Evolutionary conservation across 106 monocot species (phyloP), one percentile per base, ranked within the genome.

Genomic region (Xerophyta viscosa): DNA sequence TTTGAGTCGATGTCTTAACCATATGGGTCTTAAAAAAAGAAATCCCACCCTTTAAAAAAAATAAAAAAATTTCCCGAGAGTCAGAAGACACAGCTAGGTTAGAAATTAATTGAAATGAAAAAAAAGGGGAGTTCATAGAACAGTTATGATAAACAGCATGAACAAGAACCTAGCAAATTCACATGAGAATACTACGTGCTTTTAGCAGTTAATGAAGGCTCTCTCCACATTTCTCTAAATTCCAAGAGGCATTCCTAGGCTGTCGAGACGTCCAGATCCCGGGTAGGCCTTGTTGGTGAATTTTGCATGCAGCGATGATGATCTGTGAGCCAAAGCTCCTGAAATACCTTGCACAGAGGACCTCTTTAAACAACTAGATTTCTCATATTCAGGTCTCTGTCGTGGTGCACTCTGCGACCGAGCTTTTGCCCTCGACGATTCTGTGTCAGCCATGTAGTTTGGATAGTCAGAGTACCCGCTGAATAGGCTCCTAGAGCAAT

Each of bases 371-470:
- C 71, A 81, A 9, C 53, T 42, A 11, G 67, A 56, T 53, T 74
- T 91, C 33, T 91, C 81, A 6, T 37, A 62, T 21, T 81, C 76
- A 0, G 77, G 81, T 68, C 90, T 77, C 54, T 91, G 90, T 62
- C 46, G 84, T n/a, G 90, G 90, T 2, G 81, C 90, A 33, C 90
- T 91, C 53, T 81, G 81, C 2, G 85, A 91, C 20, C 90, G 58
- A 0, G 28, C 56, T 26, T 85, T 91, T 24, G 80, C 80, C 62
- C 56, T 57, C 20, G 79, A 91, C 0, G 90, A 84, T 68, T 91
- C 77, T 0, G 90, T 91, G 63, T 84, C 74, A 0, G 77, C 74
- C 90, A 91, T 91, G 81, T 91, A 91, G 54, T 70, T 77, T 0
- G 90, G 85, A 50, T 71, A 69, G 49, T 81, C 84, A 2, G 77